These are phyloP conservation scores for Solanum hybrid DNA, from an alignment of 305 asterid species.

Conservation along the genomic window DNA sequence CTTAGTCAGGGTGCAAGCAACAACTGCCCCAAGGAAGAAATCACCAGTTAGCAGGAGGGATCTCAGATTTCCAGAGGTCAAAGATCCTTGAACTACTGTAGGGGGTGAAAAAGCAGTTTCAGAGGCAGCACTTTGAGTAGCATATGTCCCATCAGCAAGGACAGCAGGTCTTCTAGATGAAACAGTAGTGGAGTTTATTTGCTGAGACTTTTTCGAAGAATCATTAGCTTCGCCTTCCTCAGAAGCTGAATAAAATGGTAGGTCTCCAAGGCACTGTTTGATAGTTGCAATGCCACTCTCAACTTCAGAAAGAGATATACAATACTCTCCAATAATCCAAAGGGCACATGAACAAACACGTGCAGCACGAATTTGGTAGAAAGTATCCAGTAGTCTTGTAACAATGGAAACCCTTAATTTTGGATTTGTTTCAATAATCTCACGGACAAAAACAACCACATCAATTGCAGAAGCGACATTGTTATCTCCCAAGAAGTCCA, in stretches of 20 bases:
- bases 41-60: constrained; percentile 93
- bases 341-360: constrained; percentile 69
- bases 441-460: constrained; percentile 80
- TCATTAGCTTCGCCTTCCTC: constrained; percentile 65
- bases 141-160: constrained; percentile 98
- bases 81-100: constrained; percentile 62
- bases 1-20: constrained; percentile 71
- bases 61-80: constrained; percentile 61
- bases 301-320: constrained; percentile 80
- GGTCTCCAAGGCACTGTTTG: constrained; percentile 73
- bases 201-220: constrained; percentile 46
- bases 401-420: constrained; percentile 80
- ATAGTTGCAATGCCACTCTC: constrained; percentile 58
- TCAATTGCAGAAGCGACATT: constrained; percentile 93
- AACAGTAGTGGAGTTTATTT: constrained; percentile 65
- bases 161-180: constrained; percentile 90
- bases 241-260: constrained; percentile 73
- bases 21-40: constrained; percentile 84
- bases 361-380: constrained; percentile 91
- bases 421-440: constrained; percentile 90
- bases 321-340: constrained; percentile 84
- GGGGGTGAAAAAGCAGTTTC: constrained; percentile 60
- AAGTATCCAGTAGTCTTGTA: constrained; percentile 80
- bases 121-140: constrained; percentile 86
- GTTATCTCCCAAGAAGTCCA: constrained; percentile 98